Conservation (phyloP, 1,284 basidiomycete species). For the Leucoagaricus sp. region DNA sequence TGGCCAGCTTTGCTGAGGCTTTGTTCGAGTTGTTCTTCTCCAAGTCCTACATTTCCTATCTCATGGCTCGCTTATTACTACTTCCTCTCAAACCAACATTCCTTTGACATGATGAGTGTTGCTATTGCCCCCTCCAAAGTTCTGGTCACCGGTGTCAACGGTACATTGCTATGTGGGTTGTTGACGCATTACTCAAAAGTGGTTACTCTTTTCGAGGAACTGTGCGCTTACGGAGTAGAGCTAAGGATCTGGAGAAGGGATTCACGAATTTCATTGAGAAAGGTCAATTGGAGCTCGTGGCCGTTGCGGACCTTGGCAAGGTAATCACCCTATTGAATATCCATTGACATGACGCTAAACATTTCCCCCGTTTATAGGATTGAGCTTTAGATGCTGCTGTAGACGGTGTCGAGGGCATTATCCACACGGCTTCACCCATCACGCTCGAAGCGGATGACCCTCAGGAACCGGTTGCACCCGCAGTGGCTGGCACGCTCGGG, state of each 20-base stretch:
- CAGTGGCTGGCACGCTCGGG: slow-evolving; percentile 25
- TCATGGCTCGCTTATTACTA: no score
- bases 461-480: slow-evolving; percentile 24
- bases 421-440: slow-evolving; percentile 43
- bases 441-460: slow-evolving; percentile 14
- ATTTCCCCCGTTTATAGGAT: slow-evolving; percentile 27
- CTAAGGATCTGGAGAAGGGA: slow-evolving; percentile 30
- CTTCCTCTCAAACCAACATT: no score
- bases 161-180: slow-evolving; percentile 29
- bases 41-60: no score
- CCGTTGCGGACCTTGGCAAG: neutral
- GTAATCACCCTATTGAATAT: no score
- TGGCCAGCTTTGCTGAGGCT: no score
- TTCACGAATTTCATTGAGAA: neutral
- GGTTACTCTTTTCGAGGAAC: slow-evolving; percentile 33
- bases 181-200: slow-evolving; percentile 30
- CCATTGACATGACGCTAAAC: neutral
- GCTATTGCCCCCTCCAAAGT: slow-evolving; percentile 18
- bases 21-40: no score
- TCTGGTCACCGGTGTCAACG: slow-evolving; percentile 31
- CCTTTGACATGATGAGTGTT: neutral
- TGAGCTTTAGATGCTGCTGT: slow-evolving; percentile 65
- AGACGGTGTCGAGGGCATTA: slow-evolving; percentile 56
- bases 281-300: neutral
- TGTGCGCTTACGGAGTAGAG: slow-evolving; percentile 35